Base-by-base conservation (phyloP, 345 rosid genomes). In the Salix arbutifolia region DNA sequence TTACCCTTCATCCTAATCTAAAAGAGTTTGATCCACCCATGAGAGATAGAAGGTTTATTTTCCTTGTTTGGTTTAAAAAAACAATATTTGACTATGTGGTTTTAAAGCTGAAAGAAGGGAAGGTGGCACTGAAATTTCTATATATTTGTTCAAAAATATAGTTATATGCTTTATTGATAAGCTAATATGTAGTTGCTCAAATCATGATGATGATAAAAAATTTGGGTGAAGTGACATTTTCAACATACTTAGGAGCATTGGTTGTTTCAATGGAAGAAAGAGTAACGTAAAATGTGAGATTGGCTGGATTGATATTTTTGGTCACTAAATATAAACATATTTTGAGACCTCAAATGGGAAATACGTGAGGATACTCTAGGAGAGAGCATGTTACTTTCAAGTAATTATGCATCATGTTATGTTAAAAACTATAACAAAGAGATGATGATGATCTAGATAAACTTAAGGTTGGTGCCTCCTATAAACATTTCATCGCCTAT, bases 11-110 rank as follows among this genome's bases (percentile, higher is more conserved):
- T 53, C 60, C 64, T 48, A 73, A 48, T n/a, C 44, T 64, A 33
- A 91, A 86, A 38, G 89, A 89, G 33, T 79, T 76, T 4, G 89
- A 89, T 78, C 90, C 91, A 14, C 86, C 69, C 8, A 73, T 79
- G 2, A 92, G 82, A 71, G 91, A 86, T 35, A 93, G 87, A 52
- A 88, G 83, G 18, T 94, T 94, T 60, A 83, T 90, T 81, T 88
- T 94, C 74, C 91, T 88, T 19, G 85, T 71, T 33, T 94, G 97
- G 98, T 91, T 94, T 78, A 86, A 79, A 60, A 93, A 92, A 68
- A 92, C 95, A 19, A 89, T 91, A 2, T 84, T 94, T 71, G 97
- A 90, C 74, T 90, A 88, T 19, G 88, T 92, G 83, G 91, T 94
- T n/a, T 77, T 91, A 81, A 92, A 92, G 88, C 88, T 92, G 93